Evolutionary conservation across 208 protist species (phyloP).

Genomic region (Phytomonas sp.): DNA sequence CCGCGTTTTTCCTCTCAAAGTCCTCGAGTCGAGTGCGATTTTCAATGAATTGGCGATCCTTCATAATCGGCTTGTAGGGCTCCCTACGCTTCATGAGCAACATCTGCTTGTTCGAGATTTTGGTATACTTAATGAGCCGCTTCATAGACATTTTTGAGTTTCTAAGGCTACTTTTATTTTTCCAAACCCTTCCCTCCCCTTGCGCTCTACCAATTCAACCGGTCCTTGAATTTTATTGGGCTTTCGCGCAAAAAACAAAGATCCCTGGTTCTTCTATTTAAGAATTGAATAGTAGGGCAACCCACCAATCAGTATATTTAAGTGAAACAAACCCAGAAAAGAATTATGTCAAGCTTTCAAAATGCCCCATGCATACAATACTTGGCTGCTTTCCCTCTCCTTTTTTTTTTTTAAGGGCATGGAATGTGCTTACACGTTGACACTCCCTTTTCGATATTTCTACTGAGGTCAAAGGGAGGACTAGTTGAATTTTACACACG

Average conservation of each 20-base stretch:
- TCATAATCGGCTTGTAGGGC: slow-evolving; percentile 60
- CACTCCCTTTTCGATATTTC: background rate
- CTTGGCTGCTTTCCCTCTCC: background rate
- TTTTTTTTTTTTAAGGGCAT: slow-evolving; percentile 4
- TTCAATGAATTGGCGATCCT: slow-evolving; percentile 52
- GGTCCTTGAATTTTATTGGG: background rate
- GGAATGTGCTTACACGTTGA: background rate
- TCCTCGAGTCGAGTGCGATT: slow-evolving; percentile 41
- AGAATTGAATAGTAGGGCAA: background rate
- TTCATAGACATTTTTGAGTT: slow-evolving; percentile 17
- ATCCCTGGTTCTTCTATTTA: background rate
- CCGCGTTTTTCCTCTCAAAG: slow-evolving; percentile 57
- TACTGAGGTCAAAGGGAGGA: background rate
- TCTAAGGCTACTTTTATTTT: background rate
- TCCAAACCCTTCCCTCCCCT: background rate
- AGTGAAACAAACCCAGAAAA: background rate
- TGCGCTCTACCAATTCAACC: background rate
- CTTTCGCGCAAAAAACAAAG: background rate
- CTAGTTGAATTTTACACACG: slow-evolving; percentile 1
- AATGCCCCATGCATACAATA: background rate
- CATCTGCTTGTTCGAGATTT: slow-evolving; percentile 43
- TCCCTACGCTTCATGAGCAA: slow-evolving; percentile 20
- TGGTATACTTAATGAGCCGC: slow-evolving; percentile 31
- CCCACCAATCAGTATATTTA: background rate
- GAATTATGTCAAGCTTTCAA: background rate